phyloP scores from a whole-genome alignment of 139 green algal genomes.

The Mesotaenium endlicherianum region DNA sequence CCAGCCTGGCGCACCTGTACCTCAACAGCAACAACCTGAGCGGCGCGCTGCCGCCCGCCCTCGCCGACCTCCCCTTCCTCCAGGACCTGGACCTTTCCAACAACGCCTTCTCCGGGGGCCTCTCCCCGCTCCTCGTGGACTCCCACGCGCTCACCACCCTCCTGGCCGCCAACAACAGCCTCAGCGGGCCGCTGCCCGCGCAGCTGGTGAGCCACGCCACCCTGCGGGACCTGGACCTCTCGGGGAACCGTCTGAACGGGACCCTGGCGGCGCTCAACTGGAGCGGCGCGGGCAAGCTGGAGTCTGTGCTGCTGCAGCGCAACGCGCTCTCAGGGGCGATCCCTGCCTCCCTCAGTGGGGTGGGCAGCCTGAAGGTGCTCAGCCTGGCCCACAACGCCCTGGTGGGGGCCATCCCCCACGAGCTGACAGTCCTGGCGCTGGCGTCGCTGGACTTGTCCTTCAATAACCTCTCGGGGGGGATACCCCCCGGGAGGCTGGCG shows the following conservation, averaged over 20 bases:
- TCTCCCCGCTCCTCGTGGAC: not conserved
- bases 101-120: not conserved
- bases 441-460: constrained; percentile 13
- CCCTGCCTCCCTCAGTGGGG: not conserved
- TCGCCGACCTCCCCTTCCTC: not conserved
- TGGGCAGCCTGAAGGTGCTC: not conserved
- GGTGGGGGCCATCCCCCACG: not conserved
- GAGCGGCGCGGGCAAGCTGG: too few relatives aligned
- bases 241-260: not conserved
- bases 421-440: not conserved
- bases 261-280: too few relatives aligned
- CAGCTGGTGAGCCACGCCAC: not conserved
- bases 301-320: too few relatives aligned
- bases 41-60: not conserved
- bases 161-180: not conserved
- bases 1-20: not conserved
- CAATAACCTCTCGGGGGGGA: constrained; percentile 2
- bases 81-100: not conserved
- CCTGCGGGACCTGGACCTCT: not conserved
- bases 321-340: too few relatives aligned
- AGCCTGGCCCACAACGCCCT: not conserved
- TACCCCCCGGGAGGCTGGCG: too few relatives aligned
- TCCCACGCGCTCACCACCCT: not conserved
- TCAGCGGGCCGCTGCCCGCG: not conserved
- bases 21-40: not conserved